Evolutionary conservation across 225 moss, liverwort and hornwort species (phyloP).

Genomic region (Antitrichia curtipendula): DNA sequence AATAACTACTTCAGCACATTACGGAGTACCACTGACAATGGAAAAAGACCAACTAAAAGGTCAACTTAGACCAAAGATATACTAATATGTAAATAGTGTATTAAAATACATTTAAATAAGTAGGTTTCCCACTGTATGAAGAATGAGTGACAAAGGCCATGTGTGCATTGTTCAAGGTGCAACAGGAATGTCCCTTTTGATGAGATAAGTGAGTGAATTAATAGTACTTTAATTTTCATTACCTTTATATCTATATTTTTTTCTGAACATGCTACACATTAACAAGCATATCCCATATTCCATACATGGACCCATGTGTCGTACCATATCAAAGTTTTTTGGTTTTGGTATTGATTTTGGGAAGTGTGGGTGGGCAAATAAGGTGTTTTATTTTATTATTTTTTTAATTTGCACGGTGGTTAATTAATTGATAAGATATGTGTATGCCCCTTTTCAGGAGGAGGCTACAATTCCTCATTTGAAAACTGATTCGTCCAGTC

Average conservation of each 20-base stretch:
- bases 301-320: not conserved
- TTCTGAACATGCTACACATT: not conserved
- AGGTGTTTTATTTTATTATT: not conserved
- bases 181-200: not conserved
- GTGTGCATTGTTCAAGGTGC: not conserved
- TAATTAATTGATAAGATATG: not conserved
- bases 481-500: not conserved
- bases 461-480: too few species aligned
- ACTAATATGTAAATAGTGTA: not conserved
- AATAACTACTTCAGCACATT: not conserved
- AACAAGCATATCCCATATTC: not conserved
- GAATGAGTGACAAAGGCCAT: too few species aligned
- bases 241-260: not conserved
- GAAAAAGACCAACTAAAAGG: not conserved
- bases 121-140: not conserved
- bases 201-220: not conserved
- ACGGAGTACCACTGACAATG: not conserved
- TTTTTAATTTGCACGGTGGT: accelerated
- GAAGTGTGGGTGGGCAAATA: not conserved
- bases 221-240: too few species aligned
- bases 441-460: not conserved
- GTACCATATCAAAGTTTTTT: not conserved
- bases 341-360: not conserved
- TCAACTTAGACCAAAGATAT: not conserved
- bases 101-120: not conserved